Percentiles rank a stretch among this genome's conserved stretches.
phyloP scores from a whole-genome alignment of 768 basidiomycete species.

The Candolleomyces efflorescens region DNA sequence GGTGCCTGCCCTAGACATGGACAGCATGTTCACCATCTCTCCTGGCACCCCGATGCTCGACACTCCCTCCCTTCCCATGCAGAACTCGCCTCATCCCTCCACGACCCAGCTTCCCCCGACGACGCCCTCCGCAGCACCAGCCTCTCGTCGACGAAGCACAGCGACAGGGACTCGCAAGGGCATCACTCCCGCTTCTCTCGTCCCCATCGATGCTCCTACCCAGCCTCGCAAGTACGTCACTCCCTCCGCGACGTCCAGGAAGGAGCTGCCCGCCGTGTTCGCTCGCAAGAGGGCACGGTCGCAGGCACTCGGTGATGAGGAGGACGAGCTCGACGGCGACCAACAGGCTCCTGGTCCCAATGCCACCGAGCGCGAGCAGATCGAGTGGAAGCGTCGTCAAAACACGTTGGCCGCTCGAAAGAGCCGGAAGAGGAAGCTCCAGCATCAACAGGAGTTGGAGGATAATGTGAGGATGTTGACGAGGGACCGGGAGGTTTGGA shows the following conservation, averaged over 20 bases:
- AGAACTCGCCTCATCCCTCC: constrained; percentile 31
- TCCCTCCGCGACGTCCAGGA: constrained; percentile 68
- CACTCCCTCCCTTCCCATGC: constrained; percentile 36
- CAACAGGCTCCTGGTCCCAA: constrained; percentile 31
- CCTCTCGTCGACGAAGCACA: constrained; percentile 22
- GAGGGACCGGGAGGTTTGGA: constrained; percentile 54
- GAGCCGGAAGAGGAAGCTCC: constrained; percentile 69
- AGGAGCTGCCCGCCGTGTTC: constrained; percentile 66
- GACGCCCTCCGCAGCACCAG: not conserved
- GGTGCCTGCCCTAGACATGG: constrained; percentile 12
- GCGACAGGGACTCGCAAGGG: constrained; percentile 74
- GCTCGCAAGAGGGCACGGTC: constrained; percentile 58
- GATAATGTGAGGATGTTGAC: constrained; percentile 38
- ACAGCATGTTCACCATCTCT: constrained; percentile 41
- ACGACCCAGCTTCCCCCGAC: constrained; percentile 24
- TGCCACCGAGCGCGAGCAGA: constrained; percentile 54
- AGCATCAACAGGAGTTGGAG: constrained; percentile 63
- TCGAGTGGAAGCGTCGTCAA: constrained; percentile 73
- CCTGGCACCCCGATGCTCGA: constrained; percentile 25
- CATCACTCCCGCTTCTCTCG: constrained; percentile 54
- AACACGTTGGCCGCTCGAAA: constrained; percentile 80
- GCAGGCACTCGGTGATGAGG: constrained; percentile 42
- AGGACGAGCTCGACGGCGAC: constrained; percentile 35
- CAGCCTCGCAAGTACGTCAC: constrained; percentile 64
- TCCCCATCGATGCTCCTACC: constrained; percentile 71